Evolutionary conservation across 108 stramenopile genomes (phyloP).

Genomic region (Mediolabrus comicus): DNA sequence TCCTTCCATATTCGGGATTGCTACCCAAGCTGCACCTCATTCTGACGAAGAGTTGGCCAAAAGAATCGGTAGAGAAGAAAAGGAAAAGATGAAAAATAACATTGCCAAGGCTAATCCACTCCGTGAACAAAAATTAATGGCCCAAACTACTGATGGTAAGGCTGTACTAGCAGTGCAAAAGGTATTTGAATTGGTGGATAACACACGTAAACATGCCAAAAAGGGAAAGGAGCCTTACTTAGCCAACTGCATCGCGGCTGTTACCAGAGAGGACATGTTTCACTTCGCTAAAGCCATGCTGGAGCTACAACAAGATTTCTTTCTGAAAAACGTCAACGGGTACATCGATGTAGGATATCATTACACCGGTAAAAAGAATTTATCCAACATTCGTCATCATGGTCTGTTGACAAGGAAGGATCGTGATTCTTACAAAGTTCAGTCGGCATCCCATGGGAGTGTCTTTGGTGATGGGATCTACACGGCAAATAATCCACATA

Average conservation of each 20-base stretch:
- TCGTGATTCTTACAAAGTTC: conserved; percentile 7
- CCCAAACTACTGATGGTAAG: conserved; percentile 9
- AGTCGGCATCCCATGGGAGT: conserved; percentile 1
- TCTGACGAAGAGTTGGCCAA: too few relatives aligned
- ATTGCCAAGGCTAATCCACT: background rate
- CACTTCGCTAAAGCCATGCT: conserved; percentile 18
- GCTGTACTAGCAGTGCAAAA: conserved; percentile 12
- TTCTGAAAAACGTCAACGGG: background rate
- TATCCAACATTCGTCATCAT: conserved; percentile 18
- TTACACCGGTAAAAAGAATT: conserved; percentile 26
- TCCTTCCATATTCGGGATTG: conserved; percentile 69
- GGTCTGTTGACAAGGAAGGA: conserved; percentile 32
- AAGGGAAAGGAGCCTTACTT: background rate
- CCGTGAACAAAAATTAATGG: background rate
- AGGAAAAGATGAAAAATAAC: too few relatives aligned
- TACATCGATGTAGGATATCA: conserved; percentile 44
- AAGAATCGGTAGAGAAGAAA: too few relatives aligned
- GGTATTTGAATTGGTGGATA: conserved; percentile 7
- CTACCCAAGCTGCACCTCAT: conserved; percentile 26
- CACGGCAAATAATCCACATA: conserved; percentile 32
- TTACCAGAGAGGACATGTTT: conserved; percentile 27
- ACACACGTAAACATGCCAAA: conserved; percentile 1
- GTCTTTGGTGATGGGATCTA: conserved; percentile 50
- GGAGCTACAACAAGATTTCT: conserved; percentile 4
- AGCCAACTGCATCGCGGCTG: conserved; percentile 9